phyloP scores from a whole-genome alignment of 208 protist genomes.

The Phytomonas serpens region DNA sequence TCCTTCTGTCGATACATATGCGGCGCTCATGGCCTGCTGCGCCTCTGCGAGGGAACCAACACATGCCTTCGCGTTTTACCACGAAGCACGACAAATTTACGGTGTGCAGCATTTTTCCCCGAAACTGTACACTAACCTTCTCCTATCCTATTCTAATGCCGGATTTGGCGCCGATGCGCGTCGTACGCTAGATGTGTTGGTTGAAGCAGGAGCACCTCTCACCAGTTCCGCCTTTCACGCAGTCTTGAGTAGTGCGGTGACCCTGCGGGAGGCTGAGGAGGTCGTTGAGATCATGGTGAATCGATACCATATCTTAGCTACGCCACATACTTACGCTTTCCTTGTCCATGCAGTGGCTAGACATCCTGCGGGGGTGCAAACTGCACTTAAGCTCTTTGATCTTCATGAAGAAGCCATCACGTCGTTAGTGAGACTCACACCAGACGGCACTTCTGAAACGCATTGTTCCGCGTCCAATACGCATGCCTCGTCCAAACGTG shows the following conservation, averaged over 20 bases:
- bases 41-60: slow-evolving; percentile 57
- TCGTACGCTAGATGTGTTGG: slow-evolving; percentile 61
- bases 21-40: slow-evolving; percentile 69
- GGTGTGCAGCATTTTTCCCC: slow-evolving; percentile 37
- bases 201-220: slow-evolving; percentile 72
- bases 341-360: slow-evolving; percentile 26
- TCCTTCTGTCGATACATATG: slow-evolving; percentile 55
- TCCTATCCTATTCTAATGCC: slow-evolving; percentile 51
- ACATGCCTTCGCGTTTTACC: slow-evolving; percentile 79
- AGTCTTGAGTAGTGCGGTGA: slow-evolving; percentile 43
- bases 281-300: slow-evolving; percentile 58
- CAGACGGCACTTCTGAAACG: background rate
- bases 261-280: slow-evolving; percentile 62
- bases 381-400: slow-evolving; percentile 65
- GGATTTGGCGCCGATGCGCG: slow-evolving; percentile 65
- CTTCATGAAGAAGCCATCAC: slow-evolving; percentile 49
- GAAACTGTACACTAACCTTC: slow-evolving; percentile 64
- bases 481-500: background rate
- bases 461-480: background rate
- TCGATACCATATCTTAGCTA: slow-evolving; percentile 50
- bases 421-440: slow-evolving; percentile 19
- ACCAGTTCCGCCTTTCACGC: slow-evolving; percentile 67
- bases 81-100: slow-evolving; percentile 56
- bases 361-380: slow-evolving; percentile 24
- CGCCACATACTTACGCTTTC: slow-evolving; percentile 74